Conservation (phyloP, 805 yeast genomes). For the Candida sakaeoensis region DNA sequence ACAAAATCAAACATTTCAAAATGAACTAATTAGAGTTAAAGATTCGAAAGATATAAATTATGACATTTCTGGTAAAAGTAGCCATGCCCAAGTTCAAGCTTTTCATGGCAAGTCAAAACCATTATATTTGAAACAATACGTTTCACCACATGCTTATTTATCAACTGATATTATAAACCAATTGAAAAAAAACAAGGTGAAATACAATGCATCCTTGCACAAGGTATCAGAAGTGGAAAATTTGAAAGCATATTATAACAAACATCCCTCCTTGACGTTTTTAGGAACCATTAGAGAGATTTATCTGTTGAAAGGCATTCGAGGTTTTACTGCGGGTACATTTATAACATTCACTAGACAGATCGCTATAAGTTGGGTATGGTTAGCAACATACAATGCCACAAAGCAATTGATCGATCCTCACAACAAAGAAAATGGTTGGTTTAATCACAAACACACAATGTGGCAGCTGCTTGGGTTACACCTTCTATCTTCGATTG, state of each 20-base stretch:
- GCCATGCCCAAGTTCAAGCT: conserved; percentile 18
- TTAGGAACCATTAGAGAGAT: conserved; percentile 59
- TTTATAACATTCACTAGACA: conserved; percentile 81
- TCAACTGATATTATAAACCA: conserved; percentile 31
- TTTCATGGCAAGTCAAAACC: conserved; percentile 12
- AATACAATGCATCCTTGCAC: neutral
- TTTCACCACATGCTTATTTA: conserved; percentile 42
- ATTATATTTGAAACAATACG: conserved; percentile 28
- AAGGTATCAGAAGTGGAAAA: conserved; percentile 16
- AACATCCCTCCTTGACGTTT: conserved; percentile 52
- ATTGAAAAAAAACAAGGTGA: conserved; percentile 18
- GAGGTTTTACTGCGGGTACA: conserved; percentile 81
- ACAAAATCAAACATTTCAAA: conserved; percentile 49
- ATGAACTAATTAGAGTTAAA: conserved; percentile 21
- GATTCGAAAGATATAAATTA: conserved; percentile 16
- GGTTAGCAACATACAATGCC: conserved; percentile 79
- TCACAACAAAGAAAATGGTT: conserved; percentile 30
- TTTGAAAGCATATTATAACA: conserved; percentile 36
- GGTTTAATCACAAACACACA: conserved; percentile 45
- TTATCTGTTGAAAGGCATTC: conserved; percentile 64
- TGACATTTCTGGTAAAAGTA: conserved; percentile 21
- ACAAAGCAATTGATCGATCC: conserved; percentile 70
- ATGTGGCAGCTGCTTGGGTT: conserved; percentile 48
- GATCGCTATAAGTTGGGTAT: conserved; percentile 69
- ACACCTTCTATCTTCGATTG: conserved; percentile 54